Percentiles rank a stretch among this genome's conserved stretches.
phyloP scores from a whole-genome alignment of 768 basidiomycete genomes.

The Lactarius hatsudake region DNA sequence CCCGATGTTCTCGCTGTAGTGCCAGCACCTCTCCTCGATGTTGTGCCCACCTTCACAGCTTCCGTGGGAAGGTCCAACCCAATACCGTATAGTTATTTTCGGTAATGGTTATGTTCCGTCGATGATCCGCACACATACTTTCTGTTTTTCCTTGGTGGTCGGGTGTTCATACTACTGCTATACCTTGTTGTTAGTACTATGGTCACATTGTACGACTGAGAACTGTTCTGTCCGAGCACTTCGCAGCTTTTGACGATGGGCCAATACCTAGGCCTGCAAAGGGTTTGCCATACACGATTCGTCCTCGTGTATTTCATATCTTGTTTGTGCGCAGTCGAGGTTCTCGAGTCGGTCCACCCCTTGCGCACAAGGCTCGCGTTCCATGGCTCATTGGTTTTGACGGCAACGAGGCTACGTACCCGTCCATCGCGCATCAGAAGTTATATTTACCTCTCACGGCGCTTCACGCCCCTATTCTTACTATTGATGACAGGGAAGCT shows the following conservation, averaged over 20 bases:
- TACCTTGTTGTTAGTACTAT: neutral
- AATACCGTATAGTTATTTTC: neutral
- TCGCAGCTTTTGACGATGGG: slow-evolving; percentile 10
- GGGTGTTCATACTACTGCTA: neutral
- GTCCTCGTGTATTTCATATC: slow-evolving; percentile 2
- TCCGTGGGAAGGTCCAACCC: neutral
- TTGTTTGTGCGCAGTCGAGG: slow-evolving; percentile 3
- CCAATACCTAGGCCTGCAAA: slow-evolving; percentile 6
- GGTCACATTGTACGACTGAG: neutral
- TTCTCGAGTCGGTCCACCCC: neutral
- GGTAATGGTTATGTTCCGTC: neutral
- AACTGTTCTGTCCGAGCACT: slow-evolving; percentile 8
- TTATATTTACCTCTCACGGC: neutral
- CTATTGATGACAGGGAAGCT: neutral
- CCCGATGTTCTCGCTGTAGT: neutral
- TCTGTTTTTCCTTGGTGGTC: neutral
- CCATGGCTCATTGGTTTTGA: slow-evolving; percentile 6
- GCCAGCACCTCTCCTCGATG: neutral
- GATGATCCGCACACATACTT: slow-evolving; percentile 2
- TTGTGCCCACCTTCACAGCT: neutral
- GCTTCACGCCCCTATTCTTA: neutral
- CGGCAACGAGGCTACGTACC: slow-evolving; percentile 19
- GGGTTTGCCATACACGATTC: slow-evolving; percentile 13
- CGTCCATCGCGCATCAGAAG: neutral
- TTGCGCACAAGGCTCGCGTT: slow-evolving; percentile 8